Percentiles rank a stretch among this genome's conserved stretches.
These are phyloP conservation scores for Gliomastix tumulicola DNA, from an alignment of 2,329 filamentous ascomycete genomes.

Conservation along the genomic window DNA sequence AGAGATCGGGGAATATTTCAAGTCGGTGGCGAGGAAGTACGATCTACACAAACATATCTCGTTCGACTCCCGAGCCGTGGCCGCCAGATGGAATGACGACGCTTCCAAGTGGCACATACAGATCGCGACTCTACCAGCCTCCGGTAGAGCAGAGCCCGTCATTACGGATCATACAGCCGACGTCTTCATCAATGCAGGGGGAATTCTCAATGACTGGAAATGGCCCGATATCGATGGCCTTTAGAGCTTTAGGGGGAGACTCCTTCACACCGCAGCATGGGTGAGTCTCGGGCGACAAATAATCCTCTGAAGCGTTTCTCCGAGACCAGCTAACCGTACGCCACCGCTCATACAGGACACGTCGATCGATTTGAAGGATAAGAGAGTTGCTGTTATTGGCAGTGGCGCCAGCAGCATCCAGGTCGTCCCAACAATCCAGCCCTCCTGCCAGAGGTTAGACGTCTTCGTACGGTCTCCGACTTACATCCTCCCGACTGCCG, in stretches of 20 bases:
- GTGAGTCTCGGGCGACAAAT: too few species aligned
- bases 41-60: slow-evolving; percentile 34
- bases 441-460: not conserved
- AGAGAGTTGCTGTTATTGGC: slow-evolving; percentile 21
- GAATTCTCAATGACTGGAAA: slow-evolving; percentile 41
- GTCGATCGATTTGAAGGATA: slow-evolving; percentile 4
- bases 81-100: slow-evolving; percentile 6
- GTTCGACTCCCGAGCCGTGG: slow-evolving; percentile 30
- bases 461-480: not conserved
- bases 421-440: slow-evolving; percentile 15
- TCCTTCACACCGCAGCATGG: slow-evolving; percentile 36
- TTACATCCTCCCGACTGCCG: not conserved
- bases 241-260: slow-evolving; percentile 33
- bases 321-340: too few species aligned
- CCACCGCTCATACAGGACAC: not conserved
- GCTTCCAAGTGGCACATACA: slow-evolving; percentile 30
- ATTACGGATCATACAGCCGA: slow-evolving; percentile 1
- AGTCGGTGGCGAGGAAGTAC: slow-evolving; percentile 33
- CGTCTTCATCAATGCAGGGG: slow-evolving; percentile 39
- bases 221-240: slow-evolving; percentile 38
- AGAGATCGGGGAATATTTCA: slow-evolving; percentile 49
- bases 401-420: slow-evolving; percentile 21
- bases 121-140: not conserved
- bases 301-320: too few species aligned
- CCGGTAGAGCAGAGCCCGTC: not conserved